A percentile compares a stretch with the other conserved stretches of the same genome.
Evolutionary conservation across 164 flowering plant species (phyloP).

Genomic region (Chimonanthus salicifolius): DNA sequence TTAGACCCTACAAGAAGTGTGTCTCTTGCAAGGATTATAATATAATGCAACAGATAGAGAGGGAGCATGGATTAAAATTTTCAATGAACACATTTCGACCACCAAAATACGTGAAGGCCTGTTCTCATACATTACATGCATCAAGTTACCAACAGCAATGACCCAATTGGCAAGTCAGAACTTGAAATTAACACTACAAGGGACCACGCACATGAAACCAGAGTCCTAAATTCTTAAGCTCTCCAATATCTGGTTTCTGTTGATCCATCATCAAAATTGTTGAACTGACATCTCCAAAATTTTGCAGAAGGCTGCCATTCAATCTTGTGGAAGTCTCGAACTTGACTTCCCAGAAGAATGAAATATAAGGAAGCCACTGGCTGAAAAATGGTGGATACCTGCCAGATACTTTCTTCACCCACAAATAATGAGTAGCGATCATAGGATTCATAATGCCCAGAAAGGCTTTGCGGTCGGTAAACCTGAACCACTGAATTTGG

Average conservation of each 20-base stretch:
- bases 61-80: no score
- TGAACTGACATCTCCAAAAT: neutral
- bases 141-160: no score
- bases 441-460: constrained; percentile 52
- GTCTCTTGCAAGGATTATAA: no score
- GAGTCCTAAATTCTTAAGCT: no score
- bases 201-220: no score
- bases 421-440: neutral
- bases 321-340: neutral
- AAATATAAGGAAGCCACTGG: neutral
- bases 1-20: no score
- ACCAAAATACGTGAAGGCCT: no score
- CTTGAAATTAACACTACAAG: no score
- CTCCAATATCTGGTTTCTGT: neutral
- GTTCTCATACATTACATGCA: no score
- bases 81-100: no score
- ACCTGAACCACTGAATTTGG: constrained; percentile 16
- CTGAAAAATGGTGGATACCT: neutral
- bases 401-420: neutral
- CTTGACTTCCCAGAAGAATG: neutral
- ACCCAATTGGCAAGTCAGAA: no score
- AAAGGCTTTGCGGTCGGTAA: constrained; percentile 53
- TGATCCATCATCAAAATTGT: neutral
- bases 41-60: no score
- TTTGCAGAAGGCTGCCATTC: neutral